phyloP scores from a whole-genome alignment of 2,329 filamentous ascomycete species.

The Dryadomyces quercivorus region DNA sequence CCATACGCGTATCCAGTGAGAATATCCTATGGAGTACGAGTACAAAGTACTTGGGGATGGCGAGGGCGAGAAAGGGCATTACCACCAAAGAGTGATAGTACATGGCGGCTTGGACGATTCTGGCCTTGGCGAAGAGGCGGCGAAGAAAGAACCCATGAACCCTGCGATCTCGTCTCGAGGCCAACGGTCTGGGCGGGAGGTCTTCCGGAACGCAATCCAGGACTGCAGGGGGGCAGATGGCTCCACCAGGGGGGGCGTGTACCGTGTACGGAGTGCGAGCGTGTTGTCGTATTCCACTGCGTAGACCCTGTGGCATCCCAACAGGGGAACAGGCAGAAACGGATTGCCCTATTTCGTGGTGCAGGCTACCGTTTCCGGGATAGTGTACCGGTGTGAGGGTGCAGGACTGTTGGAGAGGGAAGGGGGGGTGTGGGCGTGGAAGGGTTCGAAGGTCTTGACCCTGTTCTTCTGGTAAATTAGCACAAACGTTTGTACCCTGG shows the following conservation, averaged over 20 bases:
- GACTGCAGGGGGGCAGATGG: no score
- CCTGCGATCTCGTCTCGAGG: slow-evolving; percentile 4
- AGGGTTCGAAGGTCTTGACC: no score
- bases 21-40: no score
- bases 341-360: neutral
- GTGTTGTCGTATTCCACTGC: no score
- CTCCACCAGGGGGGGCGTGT: neutral
- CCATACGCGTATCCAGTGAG: no score
- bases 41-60: neutral
- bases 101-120: neutral
- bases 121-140: neutral
- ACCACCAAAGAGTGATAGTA: no score
- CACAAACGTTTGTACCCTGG: neutral
- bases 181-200: neutral
- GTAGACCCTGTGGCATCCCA: no score
- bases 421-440: no score
- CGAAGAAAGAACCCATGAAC: neutral
- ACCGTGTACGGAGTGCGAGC: neutral
- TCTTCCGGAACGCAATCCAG: neutral
- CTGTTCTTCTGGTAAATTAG: neutral
- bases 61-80: no score
- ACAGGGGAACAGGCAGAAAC: neutral
- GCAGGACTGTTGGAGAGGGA: no score
- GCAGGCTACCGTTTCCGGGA: neutral
- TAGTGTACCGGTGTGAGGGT: neutral